Conservation (phyloP, 169 alveolate species). For the Plasmodium fragile region DNA sequence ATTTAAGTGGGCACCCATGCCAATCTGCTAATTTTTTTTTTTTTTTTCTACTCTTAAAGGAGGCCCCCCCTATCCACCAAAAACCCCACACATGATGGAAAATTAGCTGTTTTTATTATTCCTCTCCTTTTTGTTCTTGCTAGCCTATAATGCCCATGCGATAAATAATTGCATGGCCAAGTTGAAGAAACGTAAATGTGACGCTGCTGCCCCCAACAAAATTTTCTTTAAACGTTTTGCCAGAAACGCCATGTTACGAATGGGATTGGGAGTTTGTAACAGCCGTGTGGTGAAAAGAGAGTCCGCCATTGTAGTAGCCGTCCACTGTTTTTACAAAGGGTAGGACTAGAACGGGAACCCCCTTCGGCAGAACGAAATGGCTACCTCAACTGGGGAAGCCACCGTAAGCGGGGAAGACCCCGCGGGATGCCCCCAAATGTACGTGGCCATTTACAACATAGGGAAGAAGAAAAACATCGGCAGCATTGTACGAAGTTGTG, state of each 20-base stretch:
- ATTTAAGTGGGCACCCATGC: not conserved
- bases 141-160: not conserved
- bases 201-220: not conserved
- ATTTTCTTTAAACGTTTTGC: not conserved
- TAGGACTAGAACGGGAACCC: not conserved
- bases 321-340: not conserved
- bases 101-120: too few relatives aligned
- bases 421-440: conserved; percentile 23
- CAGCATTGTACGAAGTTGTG: conserved; percentile 79
- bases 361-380: not conserved
- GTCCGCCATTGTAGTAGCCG: not conserved
- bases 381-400: not conserved
- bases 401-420: not conserved
- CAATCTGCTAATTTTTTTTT: not conserved
- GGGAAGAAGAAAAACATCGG: conserved; percentile 81
- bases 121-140: not conserved
- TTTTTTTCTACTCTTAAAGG: not conserved
- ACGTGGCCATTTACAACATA: conserved; percentile 78
- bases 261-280: not conserved
- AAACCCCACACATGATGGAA: not conserved
- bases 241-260: not conserved
- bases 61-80: not conserved
- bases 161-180: not conserved
- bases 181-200: not conserved
- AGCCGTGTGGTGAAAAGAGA: not conserved